These are phyloP conservation scores for Phytophthora citricola DNA, from an alignment of 352 stramenopile genomes.

Conservation along the genomic window DNA sequence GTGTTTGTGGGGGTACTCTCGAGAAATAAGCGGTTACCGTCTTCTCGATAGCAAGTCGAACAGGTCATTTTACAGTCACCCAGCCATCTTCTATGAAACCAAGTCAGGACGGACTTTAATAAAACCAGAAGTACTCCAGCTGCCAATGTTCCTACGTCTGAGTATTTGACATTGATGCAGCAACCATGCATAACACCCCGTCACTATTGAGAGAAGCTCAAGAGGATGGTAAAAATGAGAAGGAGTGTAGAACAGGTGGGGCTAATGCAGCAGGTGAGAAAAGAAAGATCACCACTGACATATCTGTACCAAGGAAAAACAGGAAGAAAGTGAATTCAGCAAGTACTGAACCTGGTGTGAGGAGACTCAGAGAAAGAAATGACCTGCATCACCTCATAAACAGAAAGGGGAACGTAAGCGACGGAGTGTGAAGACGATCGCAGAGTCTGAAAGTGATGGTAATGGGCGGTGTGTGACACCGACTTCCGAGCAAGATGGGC, in stretches of 20 bases:
- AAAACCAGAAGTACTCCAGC: not conserved
- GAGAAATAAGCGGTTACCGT: not conserved
- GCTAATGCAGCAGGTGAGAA: not conserved
- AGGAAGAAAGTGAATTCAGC: not conserved
- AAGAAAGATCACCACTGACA: not conserved
- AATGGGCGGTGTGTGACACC: constrained; percentile 15
- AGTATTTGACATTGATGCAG: constrained; percentile 12
- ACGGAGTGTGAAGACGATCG: not conserved
- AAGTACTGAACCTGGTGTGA: not conserved
- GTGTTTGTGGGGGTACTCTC: too few relatives aligned
- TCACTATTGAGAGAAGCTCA: not conserved
- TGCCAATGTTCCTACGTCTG: not conserved
- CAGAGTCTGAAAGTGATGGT: constrained; percentile 3
- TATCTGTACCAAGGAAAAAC: not conserved
- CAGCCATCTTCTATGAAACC: constrained; percentile 12
- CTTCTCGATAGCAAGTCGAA: constrained; percentile 11
- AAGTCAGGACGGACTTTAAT: constrained; percentile 9
- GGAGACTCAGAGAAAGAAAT: not conserved
- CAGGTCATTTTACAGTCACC: constrained; percentile 14
- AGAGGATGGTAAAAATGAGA: constrained; percentile 1
- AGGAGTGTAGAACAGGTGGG: constrained; percentile 2
- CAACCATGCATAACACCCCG: constrained; percentile 1
- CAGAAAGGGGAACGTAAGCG: constrained; percentile 2
- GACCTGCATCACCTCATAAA: not conserved
- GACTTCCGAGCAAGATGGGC: constrained; percentile 3